Base-by-base conservation (phyloP, 2,329 filamentous ascomycete genomes). In the Botryotinia globosa region DNA sequence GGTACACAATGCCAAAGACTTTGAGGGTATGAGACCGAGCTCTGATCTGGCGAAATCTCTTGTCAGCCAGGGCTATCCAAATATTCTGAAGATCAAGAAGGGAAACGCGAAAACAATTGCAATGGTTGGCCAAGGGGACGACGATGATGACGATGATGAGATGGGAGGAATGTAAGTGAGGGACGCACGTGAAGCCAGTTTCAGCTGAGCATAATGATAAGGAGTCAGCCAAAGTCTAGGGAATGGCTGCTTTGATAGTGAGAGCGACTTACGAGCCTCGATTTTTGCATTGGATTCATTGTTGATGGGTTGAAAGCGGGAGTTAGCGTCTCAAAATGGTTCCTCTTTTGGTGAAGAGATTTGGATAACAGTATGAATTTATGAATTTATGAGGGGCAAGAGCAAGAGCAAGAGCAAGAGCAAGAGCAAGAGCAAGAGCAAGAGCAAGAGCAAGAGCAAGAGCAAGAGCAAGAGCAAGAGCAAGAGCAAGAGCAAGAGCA, bases 1-100 rank as follows among this genome's bases (percentile, higher is more conserved):
- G 20, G 92, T 94, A 12, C 94, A 91, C 81, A 94, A 91, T 61
- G 93, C 93, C 61, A 96, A 95, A 80, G 92, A 95, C 79, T 96
- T 96, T 74, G 92, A 92, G 0, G 93, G 93, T 9, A 96, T 96
- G 92, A 86, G 90, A 73, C 90, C 92, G 1, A 94, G 91, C 80
- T 94, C 91, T 39, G 85, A 87, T 29, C 82, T 96, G 54, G 93
- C 93, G 1, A 92, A 92, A 80, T 85, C 87, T 45, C 83, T 96
- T 73, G 93, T 93, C 81, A 86, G 92, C 78, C 93, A 95, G 82
- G 93, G 93, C 6, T 93, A 93, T 78, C 69, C 69, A 2, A 71
- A 71, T 54, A 89, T 94, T 67, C 94, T 96, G 74, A 92, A 92
- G 51, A 92, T 95, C 75, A 95, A 95, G 83, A 96, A 95, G 80